Conservation (phyloP, 257 asterid species). For the Rubia yunnanensis region DNA sequence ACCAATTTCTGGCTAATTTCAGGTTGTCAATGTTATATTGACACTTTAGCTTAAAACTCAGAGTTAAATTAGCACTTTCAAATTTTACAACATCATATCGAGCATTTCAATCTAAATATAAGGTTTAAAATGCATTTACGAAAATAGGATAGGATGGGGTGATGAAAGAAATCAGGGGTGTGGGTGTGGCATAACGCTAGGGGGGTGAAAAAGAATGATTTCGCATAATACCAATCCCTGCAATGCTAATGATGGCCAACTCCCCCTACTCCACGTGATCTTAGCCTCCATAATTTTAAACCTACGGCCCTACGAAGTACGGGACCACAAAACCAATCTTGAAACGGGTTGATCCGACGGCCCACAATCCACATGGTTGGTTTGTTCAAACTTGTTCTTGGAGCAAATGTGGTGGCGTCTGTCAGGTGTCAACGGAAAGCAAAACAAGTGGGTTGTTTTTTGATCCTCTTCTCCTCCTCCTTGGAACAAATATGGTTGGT, state of each 20-base stretch:
- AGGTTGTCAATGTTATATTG: too few species aligned
- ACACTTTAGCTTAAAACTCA: too few species aligned
- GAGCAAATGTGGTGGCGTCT: neutral
- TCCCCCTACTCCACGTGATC: constrained; percentile 59
- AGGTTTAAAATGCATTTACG: too few species aligned
- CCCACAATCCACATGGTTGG: neutral
- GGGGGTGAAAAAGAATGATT: constrained; percentile 29
- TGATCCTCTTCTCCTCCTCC: neutral
- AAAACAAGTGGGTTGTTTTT: neutral
- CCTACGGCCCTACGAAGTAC: constrained; percentile 11
- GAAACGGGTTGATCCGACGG: constrained; percentile 11
- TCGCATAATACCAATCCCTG: constrained; percentile 72
- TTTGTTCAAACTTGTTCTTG: neutral
- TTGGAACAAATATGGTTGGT: neutral
- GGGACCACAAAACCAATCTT: constrained; percentile 32
- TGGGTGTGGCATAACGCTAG: constrained; percentile 31
- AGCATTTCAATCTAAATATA: too few species aligned
- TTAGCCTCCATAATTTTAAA: constrained; percentile 23
- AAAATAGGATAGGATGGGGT: neutral
- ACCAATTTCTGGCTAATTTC: too few species aligned
- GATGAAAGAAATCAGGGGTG: neutral
- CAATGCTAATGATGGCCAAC: constrained; percentile 62
- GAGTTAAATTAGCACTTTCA: too few species aligned
- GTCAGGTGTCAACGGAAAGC: neutral
- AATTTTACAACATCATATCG: too few species aligned